These are phyloP conservation scores for Polygonum maritimum DNA, from an alignment of 148 eudicot species.

Conservation along the genomic window DNA sequence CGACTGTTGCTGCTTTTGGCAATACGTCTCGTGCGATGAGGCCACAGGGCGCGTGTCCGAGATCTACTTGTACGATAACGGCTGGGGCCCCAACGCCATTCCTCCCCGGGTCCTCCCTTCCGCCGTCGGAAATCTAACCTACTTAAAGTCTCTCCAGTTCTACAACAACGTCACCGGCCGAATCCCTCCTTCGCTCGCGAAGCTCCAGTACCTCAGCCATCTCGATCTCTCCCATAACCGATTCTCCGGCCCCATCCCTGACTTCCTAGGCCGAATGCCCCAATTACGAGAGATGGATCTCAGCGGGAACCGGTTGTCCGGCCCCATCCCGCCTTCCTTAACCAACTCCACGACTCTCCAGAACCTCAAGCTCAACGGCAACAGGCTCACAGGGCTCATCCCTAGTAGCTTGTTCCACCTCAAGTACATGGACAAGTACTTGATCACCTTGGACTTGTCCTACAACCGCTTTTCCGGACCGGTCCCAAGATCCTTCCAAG, in stretches of 20 bases:
- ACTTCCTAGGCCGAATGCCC: slow-evolving; percentile 22
- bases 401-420: slow-evolving; percentile 20
- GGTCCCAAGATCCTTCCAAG: slow-evolving; percentile 24
- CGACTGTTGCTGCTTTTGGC: slow-evolving; percentile 33
- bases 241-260: slow-evolving; percentile 29
- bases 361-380: slow-evolving; percentile 23
- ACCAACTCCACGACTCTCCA: slow-evolving; percentile 17
- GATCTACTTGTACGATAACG: slow-evolving; percentile 2
- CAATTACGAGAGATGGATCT: slow-evolving; percentile 24
- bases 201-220: slow-evolving; percentile 18
- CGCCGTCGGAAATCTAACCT: slow-evolving; percentile 28
- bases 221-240: slow-evolving; percentile 21
- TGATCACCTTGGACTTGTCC: slow-evolving; percentile 25
- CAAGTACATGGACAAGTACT: slow-evolving; percentile 11
- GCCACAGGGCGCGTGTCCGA: slow-evolving; percentile 17
- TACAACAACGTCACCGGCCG: slow-evolving; percentile 24
- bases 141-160: slow-evolving; percentile 17
- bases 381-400: slow-evolving; percentile 37
- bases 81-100: slow-evolving; percentile 13
- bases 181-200: slow-evolving; percentile 25
- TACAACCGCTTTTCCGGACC: slow-evolving; percentile 33
- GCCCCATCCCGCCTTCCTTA: slow-evolving; percentile 28
- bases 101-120: slow-evolving; percentile 17
- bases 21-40: slow-evolving; percentile 20
- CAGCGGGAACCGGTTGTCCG: slow-evolving; percentile 26